Conservation (phyloP, 768 basidiomycete genomes). For the Russula ochroleuca region DNA sequence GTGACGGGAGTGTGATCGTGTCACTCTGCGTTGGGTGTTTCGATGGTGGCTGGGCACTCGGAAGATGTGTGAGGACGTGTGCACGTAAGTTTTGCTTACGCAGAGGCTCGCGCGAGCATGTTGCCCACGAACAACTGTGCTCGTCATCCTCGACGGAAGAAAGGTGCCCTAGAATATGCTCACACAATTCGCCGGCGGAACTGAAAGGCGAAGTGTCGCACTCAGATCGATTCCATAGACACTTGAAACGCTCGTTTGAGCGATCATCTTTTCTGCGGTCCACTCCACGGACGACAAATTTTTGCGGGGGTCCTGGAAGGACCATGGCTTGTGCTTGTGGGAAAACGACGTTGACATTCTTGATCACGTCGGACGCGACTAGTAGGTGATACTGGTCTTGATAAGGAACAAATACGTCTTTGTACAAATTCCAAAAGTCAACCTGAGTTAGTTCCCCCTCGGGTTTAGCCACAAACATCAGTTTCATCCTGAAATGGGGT, state of each 20-base stretch:
- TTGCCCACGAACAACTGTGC: constrained; percentile 64
- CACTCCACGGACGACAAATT: constrained; percentile 87
- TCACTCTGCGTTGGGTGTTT: constrained; percentile 71
- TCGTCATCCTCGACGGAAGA: constrained; percentile 43
- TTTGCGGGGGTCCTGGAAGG: constrained; percentile 60
- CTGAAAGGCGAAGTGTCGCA: constrained; percentile 47
- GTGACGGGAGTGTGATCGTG: constrained; percentile 61
- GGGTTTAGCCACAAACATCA: constrained; percentile 73
- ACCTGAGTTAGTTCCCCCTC: constrained; percentile 88
- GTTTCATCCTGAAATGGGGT: constrained; percentile 62
- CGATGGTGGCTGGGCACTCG: constrained; percentile 49
- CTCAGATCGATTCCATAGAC: constrained; percentile 67
- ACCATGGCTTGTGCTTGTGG: constrained; percentile 87
- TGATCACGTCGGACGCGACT: constrained; percentile 90
- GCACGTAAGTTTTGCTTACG: constrained; percentile 52
- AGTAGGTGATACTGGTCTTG: constrained; percentile 57
- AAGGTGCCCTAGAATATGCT: constrained; percentile 58
- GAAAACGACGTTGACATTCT: constrained; percentile 82
- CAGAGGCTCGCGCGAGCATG: constrained; percentile 49
- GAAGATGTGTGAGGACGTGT: constrained; percentile 76
- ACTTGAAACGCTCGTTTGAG: constrained; percentile 62
- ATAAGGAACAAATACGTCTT: constrained; percentile 68
- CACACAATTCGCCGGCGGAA: constrained; percentile 62
- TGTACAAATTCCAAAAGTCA: constrained; percentile 93
- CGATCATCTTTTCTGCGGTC: constrained; percentile 58